These are phyloP conservation scores for Blastobotrys serpentis DNA, from an alignment of 1,139 yeast genomes.

Conservation along the genomic window DNA sequence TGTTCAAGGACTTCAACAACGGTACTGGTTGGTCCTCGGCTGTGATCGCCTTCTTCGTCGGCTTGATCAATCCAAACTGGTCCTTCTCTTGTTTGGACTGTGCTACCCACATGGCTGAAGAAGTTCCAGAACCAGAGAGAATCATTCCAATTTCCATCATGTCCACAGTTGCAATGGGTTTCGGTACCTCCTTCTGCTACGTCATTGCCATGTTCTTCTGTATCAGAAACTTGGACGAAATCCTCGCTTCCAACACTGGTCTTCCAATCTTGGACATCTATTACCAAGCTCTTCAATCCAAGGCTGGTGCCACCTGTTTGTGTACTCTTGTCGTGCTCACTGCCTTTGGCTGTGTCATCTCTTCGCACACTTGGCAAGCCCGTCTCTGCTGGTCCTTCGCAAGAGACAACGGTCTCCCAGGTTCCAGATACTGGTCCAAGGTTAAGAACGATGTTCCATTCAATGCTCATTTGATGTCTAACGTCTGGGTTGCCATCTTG, in stretches of 20 bases:
- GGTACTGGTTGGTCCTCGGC: constrained; percentile 56
- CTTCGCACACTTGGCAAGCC: constrained; percentile 71
- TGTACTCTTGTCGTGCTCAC: constrained; percentile 56
- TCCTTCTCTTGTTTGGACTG: constrained; percentile 61
- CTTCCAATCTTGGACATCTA: constrained; percentile 62
- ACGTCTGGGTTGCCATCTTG: constrained; percentile 56
- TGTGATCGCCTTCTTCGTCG: constrained; percentile 59
- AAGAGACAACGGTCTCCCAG: constrained; percentile 79
- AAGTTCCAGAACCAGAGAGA: constrained; percentile 49
- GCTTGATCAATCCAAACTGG: constrained; percentile 58
- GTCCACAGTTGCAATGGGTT: constrained; percentile 58
- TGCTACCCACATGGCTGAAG: constrained; percentile 64
- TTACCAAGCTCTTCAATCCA: constrained; percentile 55
- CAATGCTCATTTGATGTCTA: constrained; percentile 66
- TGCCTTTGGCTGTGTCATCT: constrained; percentile 66
- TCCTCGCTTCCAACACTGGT: constrained; percentile 48
- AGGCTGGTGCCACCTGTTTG: constrained; percentile 54
- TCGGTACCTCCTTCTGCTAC: constrained; percentile 53
- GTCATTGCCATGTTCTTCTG: constrained; percentile 59
- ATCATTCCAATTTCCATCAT: constrained; percentile 57
- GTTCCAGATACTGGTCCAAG: constrained; percentile 54
- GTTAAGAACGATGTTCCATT: constrained; percentile 70
- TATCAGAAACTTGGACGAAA: constrained; percentile 49
- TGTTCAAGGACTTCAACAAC: constrained; percentile 51
- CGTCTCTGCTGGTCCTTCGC: constrained; percentile 84